Evolutionary conservation across 2,329 filamentous ascomycete species (phyloP).

Genomic region (Malbranchea cinnamomea): DNA sequence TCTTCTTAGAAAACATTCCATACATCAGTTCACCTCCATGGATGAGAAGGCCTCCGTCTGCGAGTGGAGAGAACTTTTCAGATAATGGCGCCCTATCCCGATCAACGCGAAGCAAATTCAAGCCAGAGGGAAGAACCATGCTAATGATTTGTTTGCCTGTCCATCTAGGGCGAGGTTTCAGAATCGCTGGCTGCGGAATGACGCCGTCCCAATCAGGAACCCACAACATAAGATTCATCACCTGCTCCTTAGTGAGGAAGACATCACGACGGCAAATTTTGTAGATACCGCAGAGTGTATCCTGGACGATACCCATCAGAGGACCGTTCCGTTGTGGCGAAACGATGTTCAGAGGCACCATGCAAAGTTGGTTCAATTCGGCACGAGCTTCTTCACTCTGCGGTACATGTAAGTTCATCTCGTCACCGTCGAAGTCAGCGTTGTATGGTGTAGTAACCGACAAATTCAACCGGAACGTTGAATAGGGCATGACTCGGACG

Average conservation of each 20-base stretch:
- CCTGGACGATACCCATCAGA: slow-evolving; percentile 98
- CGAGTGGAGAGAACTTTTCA: slow-evolving; percentile 44
- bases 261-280: slow-evolving; percentile 89
- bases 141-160: slow-evolving; percentile 97
- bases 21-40: slow-evolving; percentile 81
- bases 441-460: slow-evolving; percentile 99
- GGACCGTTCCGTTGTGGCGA: slow-evolving; percentile 94
- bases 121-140: slow-evolving; percentile 73
- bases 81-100: slow-evolving; percentile 43
- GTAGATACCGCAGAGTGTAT: slow-evolving; percentile 90
- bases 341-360: slow-evolving; percentile 97
- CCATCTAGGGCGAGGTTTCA: slow-evolving; percentile 87
- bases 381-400: slow-evolving; percentile 94
- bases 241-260: slow-evolving; percentile 75
- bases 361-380: slow-evolving; percentile 83
- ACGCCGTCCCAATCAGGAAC: slow-evolving; percentile 95
- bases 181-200: slow-evolving; percentile 81
- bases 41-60: slow-evolving; percentile 67
- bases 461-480: slow-evolving; percentile 91
- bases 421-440: slow-evolving; percentile 98
- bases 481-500: slow-evolving; percentile 96
- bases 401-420: slow-evolving; percentile 99
- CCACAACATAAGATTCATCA: slow-evolving; percentile 97
- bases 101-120: slow-evolving; percentile 57
- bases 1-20: slow-evolving; percentile 85